Evolutionary conservation across 2,329 filamentous ascomycete genomes (phyloP).

Genomic region (Cladosporium phlei): DNA sequence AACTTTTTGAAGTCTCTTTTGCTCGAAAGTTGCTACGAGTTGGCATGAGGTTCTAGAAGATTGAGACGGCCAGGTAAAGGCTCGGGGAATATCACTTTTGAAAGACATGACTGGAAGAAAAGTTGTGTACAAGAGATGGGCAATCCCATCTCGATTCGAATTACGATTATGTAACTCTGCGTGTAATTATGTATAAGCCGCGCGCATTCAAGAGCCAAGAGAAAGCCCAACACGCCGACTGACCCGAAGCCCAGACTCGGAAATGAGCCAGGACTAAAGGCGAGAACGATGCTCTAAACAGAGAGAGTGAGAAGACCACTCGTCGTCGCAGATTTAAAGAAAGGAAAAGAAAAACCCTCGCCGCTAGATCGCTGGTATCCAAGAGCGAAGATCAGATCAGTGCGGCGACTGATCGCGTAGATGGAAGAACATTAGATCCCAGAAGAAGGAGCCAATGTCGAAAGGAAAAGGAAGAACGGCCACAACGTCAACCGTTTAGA

Average conservation of each 20-base stretch:
- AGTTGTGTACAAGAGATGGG: no score
- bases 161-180: neutral
- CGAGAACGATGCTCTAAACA: neutral
- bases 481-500: neutral
- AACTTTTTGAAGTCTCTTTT: no score
- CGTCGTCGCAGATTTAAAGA: no score
- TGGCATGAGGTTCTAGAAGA: no score
- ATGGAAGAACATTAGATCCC: neutral
- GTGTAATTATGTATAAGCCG: slow-evolving; percentile 5
- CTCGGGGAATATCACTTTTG: no score
- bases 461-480: neutral
- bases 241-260: neutral
- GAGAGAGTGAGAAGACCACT: neutral
- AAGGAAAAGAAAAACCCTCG: neutral
- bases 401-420: neutral
- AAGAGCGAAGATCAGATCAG: slow-evolving; percentile 3
- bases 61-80: no score
- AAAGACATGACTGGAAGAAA: no score
- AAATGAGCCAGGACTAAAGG: neutral
- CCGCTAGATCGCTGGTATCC: neutral
- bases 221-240: neutral
- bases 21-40: no score
- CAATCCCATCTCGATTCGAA: no score
- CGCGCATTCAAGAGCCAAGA: no score
- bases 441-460: neutral